Evolutionary conservation across 352 stramenopile species (phyloP), one percentile per base, ranked within the genome.

Genomic region (Phytopythium helicoides): DNA sequence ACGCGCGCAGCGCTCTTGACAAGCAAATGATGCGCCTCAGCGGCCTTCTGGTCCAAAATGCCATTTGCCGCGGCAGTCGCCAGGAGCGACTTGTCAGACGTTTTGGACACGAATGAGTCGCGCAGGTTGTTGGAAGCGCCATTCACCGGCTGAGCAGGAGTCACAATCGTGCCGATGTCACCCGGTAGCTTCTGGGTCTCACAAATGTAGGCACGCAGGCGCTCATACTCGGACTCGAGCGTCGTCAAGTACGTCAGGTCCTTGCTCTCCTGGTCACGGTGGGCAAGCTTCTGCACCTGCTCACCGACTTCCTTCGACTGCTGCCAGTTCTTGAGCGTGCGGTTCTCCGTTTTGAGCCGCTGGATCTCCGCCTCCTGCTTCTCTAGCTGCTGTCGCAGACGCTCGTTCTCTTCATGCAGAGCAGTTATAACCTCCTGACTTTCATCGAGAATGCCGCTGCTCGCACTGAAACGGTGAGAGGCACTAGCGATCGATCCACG

Each of bases 291-390:
- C 58, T 93, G 85, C 34, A 95, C 85, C 31, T 93, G 88, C 37
- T 95, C 85, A 21, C 88, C 82, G 28, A 95, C 80, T 56, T 93
- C 82, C 59, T 93, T 93, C 3, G 78, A 89, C 55, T 94, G 81
- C 51, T 93, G 83, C 81, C 81, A 89, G 44, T 93, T 86, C 48
- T 85, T 84, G 12, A 94, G 68, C 11, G 68, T 90, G 23, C 85
- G 76, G 25, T 90, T 91, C 39, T 94, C 82, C 2, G 65, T 68
- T 60, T 90, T 91, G 0, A 94, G 57, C n/a, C 66, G 68, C 52
- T 92, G 75, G 39, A 92, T 87, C 47, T 92, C 76, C 0, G 69
- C 58, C 44, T 93, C 82, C 35, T 91, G 85, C 23, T 77, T 69
- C 39, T 90, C 82, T 3, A 94, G 55, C 44, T 92, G 81, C 36